Percentiles rank a stretch among this genome's conserved stretches.
Evolutionary conservation across 2,329 filamentous ascomycete species (phyloP).

Genomic region (Calonectria hongkongensis): DNA sequence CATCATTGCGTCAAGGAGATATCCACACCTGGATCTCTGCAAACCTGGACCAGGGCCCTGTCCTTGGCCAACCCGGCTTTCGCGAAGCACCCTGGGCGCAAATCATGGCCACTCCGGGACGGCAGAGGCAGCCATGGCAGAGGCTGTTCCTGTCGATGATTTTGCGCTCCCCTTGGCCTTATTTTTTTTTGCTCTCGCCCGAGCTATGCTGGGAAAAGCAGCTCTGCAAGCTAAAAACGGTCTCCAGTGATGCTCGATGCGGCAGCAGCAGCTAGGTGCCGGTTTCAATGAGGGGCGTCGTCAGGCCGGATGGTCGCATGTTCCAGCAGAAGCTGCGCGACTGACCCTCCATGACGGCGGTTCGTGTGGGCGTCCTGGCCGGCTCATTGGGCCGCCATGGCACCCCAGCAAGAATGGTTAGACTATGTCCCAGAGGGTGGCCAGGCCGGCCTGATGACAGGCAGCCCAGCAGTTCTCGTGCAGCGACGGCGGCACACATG

Average conservation of each 20-base stretch:
- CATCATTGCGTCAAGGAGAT: conserved; percentile 55
- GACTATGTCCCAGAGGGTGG: conserved; percentile 32
- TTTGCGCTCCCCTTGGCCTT: background rate
- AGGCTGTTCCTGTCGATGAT: conserved; percentile 4
- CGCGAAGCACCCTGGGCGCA: conserved; percentile 17
- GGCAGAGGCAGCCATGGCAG: background rate
- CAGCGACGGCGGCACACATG: conserved; percentile 23
- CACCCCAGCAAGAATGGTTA: conserved; percentile 44
- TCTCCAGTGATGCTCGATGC: conserved; percentile 39
- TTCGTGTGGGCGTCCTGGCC: conserved; percentile 50
- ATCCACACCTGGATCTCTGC: conserved; percentile 44
- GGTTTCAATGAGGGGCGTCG: conserved; percentile 35
- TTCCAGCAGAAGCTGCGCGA: conserved; percentile 49
- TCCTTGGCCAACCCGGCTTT: conserved; percentile 26
- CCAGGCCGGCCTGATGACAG: conserved; percentile 38
- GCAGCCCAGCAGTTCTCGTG: conserved; percentile 28
- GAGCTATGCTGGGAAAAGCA: conserved; percentile 13
- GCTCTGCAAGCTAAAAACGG: conserved; percentile 42
- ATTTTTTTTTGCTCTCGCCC: background rate
- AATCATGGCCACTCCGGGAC: conserved; percentile 19
- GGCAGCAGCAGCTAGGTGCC: conserved; percentile 17
- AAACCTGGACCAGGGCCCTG: conserved; percentile 12
- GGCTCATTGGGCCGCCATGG: conserved; percentile 54
- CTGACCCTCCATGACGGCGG: conserved; percentile 53
- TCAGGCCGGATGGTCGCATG: conserved; percentile 53